Percentiles rank a stretch among this genome's conserved stretches.
These are phyloP conservation scores for Fusarium udum DNA, from an alignment of 2,329 filamentous ascomycete genomes.

Conservation along the genomic window DNA sequence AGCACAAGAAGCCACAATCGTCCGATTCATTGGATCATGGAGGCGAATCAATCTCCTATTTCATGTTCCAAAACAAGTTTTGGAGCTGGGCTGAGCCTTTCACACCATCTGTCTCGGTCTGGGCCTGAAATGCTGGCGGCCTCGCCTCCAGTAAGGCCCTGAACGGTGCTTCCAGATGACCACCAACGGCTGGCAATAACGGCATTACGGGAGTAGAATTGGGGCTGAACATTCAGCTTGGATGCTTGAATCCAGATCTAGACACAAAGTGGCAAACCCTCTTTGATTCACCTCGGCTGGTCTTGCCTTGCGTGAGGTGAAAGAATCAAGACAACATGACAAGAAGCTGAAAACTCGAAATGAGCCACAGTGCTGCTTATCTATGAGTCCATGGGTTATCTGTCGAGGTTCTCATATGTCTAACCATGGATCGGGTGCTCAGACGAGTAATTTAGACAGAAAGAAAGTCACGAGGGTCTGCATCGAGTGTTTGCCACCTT, in stretches of 20 bases:
- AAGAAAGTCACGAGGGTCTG: neutral
- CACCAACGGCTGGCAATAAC: neutral
- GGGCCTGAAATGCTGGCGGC: neutral
- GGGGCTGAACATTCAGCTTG: neutral
- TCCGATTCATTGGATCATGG: neutral
- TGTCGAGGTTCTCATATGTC: too few relatives aligned
- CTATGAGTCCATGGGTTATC: neutral
- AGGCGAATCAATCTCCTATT: neutral
- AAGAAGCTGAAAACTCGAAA: neutral
- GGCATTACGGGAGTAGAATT: neutral
- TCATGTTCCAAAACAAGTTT: neutral
- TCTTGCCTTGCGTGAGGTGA: neutral
- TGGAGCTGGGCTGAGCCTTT: neutral
- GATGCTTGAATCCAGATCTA: neutral
- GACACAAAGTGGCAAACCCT: neutral
- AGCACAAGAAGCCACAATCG: neutral
- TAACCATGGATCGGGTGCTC: too few relatives aligned
- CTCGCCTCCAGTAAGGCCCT: neutral
- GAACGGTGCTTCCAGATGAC: neutral
- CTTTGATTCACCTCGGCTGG: neutral
- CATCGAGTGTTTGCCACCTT: neutral
- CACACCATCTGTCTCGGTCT: conserved; percentile 5
- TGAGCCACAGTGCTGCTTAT: neutral
- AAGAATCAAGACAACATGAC: neutral
- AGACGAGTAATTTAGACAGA: too few relatives aligned